phyloP scores from a whole-genome alignment of 805 yeast species.

The Barnettozyma wickerhamii region DNA sequence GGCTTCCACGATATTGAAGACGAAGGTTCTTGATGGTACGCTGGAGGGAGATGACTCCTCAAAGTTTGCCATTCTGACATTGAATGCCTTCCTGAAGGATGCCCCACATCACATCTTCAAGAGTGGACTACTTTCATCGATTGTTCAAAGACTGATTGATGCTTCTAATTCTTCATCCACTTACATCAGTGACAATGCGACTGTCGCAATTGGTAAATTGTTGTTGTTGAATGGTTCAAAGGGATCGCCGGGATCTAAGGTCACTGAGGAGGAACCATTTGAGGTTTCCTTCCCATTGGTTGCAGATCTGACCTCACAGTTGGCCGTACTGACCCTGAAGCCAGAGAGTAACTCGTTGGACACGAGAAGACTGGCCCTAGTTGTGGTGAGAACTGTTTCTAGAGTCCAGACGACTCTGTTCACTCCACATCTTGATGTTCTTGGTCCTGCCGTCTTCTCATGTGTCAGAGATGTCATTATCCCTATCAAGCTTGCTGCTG shows the following conservation, averaged over 20 bases:
- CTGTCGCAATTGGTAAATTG: slow-evolving; percentile 78
- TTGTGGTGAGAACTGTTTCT: slow-evolving; percentile 70
- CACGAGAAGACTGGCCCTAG: slow-evolving; percentile 73
- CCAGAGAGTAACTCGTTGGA: slow-evolving; percentile 66
- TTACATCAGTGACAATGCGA: slow-evolving; percentile 69
- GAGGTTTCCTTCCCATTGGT: slow-evolving; percentile 40
- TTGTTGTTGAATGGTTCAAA: slow-evolving; percentile 48
- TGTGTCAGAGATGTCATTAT: slow-evolving; percentile 85
- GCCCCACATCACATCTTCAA: slow-evolving; percentile 62
- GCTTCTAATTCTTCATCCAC: slow-evolving; percentile 39
- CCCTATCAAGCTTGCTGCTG: slow-evolving; percentile 93
- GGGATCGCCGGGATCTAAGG: slow-evolving; percentile 32
- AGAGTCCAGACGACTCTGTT: slow-evolving; percentile 54
- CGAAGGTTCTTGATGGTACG: slow-evolving; percentile 50
- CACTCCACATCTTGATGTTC: slow-evolving; percentile 45
- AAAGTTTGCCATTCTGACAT: slow-evolving; percentile 62
- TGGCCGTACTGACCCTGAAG: slow-evolving; percentile 43
- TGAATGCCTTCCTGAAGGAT: slow-evolving; percentile 77
- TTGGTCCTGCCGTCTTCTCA: slow-evolving; percentile 73
- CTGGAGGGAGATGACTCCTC: slow-evolving; percentile 40
- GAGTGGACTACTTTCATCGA: slow-evolving; percentile 44
- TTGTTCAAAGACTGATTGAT: slow-evolving; percentile 43
- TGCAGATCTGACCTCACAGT: slow-evolving; percentile 40
- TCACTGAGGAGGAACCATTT: slow-evolving; percentile 28
- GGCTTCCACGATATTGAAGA: slow-evolving; percentile 52